Evolutionary conservation across 371 early-diverging fungal genomes (phyloP), one percentile per base, ranked within the genome.

Genomic region (Chytridium lagenaria): DNA sequence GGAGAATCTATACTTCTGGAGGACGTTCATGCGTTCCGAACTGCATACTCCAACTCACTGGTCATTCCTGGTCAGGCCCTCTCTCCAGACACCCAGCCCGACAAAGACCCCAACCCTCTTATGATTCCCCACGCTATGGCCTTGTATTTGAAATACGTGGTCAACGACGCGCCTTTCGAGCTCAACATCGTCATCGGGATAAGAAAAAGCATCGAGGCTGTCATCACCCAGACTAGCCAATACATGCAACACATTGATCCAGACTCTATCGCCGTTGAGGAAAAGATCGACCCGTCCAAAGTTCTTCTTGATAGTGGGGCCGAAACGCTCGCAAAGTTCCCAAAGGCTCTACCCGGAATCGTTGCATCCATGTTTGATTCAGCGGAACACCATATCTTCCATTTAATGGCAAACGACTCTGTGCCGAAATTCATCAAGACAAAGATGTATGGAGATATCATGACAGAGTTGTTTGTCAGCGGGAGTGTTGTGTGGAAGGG

Each of bases 371-470:
- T 91, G 78, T 89, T 90, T 76, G 89, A 90, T 52, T 74, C 75
- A 31, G 88, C 87, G 7, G 87, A 91, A 61, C 90, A 90, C 7
- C 91, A 91, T 59, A 90, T 91, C 65, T 92, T 90, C 79, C 80
- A 88, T 31, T 78, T 92, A 12, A 90, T 91, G 90, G 91, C 93
- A 22, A 88, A 89, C 0, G 93, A 92, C 67, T 91, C 92, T 19
- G 89, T 92, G n/a, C 92, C 93, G 0, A 92, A 91, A 80, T 92
- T 91, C 77, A 81, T 88, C 23, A 88, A 84, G 69, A 91, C 93
- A 1, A 87, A 88, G 50, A 82, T 83, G 71, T 92, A 92, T 73
- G 80, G 65, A n/a, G 55, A 67, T 37, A 64, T 71, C 49, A 77
- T 80, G 77, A 36, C 50, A 2, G 65, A 68, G 33, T 59, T 74